Base-by-base conservation (phyloP, 805 yeast genomes). In the Pichia rugopelliculosa region DNA sequence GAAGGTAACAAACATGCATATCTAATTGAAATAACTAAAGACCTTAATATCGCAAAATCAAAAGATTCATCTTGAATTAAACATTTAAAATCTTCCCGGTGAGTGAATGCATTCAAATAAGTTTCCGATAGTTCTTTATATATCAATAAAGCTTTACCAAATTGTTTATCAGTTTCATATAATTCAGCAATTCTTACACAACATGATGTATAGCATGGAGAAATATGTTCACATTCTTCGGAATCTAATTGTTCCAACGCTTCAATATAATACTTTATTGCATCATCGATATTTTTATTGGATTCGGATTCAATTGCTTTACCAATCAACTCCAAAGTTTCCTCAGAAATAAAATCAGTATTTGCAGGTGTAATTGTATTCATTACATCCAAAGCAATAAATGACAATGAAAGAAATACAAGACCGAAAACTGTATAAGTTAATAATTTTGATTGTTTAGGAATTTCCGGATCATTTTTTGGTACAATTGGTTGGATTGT, bases 141-240 rank as follows among this genome's bases (percentile, higher is more conserved):
- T 13, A 61, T 52, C 2, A 49, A 51, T 26, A 55, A 41, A 2
- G 67, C 64, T 39, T 59, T 61, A 41, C 59, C 60, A 36, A 50
- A 54, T n/a, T 56, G 43, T 9, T 53, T 56, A 17, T 55, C 22
- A 23, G 48, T 50, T 44, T 88, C 96, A 61, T 77, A 85, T 82
- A 87, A 80, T 58, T 88, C 95, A 13, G 84, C 95, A 34, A 86
- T 70, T 58, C 89, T 86, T 62, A 89, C 69, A 59, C 87, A 90
- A 41, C 88, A 75, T 0, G 96, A 96, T 0, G 96, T 87, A 62
- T 84, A 89, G 59, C 86, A 93, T 60, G 87, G 93, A 43, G 79
- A 69, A 36, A 83, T 56, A 8, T 73, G 74, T 51, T 77, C 76
- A 58, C 83, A 59, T 0, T 70, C 72, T 39, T 77, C 65, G 18